Percentiles rank a stretch among this genome's conserved stretches.
These are phyloP conservation scores for Crithidia bombi DNA, from an alignment of 208 protist genomes.

Conservation along the genomic window DNA sequence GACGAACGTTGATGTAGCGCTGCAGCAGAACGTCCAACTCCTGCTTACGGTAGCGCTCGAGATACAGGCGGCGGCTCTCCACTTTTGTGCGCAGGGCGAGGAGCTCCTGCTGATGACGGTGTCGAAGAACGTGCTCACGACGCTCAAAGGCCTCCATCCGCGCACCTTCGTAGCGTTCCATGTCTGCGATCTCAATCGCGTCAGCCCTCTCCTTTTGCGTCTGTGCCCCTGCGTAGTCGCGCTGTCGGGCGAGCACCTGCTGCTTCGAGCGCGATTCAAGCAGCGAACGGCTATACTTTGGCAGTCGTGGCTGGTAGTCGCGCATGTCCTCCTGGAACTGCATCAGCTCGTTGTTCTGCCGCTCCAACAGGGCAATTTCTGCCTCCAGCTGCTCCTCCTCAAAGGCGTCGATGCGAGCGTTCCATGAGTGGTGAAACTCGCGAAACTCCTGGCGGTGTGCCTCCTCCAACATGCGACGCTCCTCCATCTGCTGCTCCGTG, in stretches of 20 bases:
- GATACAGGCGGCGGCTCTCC: conserved; percentile 68
- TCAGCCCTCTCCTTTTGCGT: conserved; percentile 84
- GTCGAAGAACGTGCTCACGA: conserved; percentile 63
- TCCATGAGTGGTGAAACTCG: conserved; percentile 87
- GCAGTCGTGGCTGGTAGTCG: conserved; percentile 48
- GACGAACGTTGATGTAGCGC: conserved; percentile 87
- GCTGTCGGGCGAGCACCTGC: conserved; percentile 87
- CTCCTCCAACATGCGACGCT: conserved; percentile 84
- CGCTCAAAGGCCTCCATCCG: conserved; percentile 60
- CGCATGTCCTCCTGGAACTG: conserved; percentile 80
- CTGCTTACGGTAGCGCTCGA: conserved; percentile 81
- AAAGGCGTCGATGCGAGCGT: conserved; percentile 85
- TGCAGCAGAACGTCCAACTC: conserved; percentile 89
- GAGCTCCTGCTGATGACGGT: conserved; percentile 87
- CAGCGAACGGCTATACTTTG: conserved; percentile 75
- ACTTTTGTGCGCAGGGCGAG: conserved; percentile 73
- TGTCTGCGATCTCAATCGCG: conserved; percentile 67
- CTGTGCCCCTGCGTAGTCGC: conserved; percentile 84
- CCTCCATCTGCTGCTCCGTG: conserved; percentile 88
- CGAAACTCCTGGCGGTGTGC: conserved; percentile 89
- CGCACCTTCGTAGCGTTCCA: conserved; percentile 72
- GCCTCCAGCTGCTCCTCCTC: conserved; percentile 83
- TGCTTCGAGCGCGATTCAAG: conserved; percentile 83
- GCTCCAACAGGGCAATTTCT: conserved; percentile 85
- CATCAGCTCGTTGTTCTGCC: conserved; percentile 88